These are phyloP conservation scores for Fusarium anthophilum DNA, from an alignment of 2,329 filamentous ascomycete genomes.

Conservation along the genomic window DNA sequence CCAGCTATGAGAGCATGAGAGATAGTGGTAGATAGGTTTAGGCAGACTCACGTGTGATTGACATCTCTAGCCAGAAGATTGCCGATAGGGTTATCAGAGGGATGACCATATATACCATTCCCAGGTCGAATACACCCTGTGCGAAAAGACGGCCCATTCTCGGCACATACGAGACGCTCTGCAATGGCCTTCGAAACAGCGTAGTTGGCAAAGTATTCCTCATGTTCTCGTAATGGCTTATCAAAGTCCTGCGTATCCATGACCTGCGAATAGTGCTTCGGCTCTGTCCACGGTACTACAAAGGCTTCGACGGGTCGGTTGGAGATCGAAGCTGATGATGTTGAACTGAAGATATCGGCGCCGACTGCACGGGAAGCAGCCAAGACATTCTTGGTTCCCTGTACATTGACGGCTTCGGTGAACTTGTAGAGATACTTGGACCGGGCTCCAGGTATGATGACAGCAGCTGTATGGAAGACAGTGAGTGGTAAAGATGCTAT, in stretches of 20 bases:
- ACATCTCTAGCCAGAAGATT: neutral
- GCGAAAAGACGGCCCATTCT: neutral
- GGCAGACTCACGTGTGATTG: neutral
- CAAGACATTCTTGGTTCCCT: slow-evolving; percentile 8
- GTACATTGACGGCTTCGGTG: neutral
- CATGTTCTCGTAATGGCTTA: neutral
- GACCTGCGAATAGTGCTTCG: neutral
- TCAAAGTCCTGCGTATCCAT: neutral
- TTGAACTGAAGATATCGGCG: slow-evolving; percentile 4
- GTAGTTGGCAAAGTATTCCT: neutral
- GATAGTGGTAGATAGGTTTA: fast-evolving
- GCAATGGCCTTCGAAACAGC: neutral
- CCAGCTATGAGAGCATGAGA: neutral
- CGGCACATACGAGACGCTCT: neutral
- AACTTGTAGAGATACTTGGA: slow-evolving; percentile 2
- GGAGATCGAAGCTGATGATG: neutral
- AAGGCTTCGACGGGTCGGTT: slow-evolving; percentile 1
- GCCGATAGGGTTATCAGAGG: neutral
- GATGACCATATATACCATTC: slow-evolving; percentile 4
- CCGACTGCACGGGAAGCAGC: neutral
- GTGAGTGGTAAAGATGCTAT: slow-evolving; percentile 1
- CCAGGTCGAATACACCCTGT: slow-evolving; percentile 16
- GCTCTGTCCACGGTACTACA: neutral
- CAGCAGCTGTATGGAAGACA: slow-evolving; percentile 5
- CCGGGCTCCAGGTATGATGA: neutral